Evolutionary conservation across 768 basidiomycete genomes (phyloP), one percentile per base, ranked within the genome.

Genomic region (Suillus weaverae): DNA sequence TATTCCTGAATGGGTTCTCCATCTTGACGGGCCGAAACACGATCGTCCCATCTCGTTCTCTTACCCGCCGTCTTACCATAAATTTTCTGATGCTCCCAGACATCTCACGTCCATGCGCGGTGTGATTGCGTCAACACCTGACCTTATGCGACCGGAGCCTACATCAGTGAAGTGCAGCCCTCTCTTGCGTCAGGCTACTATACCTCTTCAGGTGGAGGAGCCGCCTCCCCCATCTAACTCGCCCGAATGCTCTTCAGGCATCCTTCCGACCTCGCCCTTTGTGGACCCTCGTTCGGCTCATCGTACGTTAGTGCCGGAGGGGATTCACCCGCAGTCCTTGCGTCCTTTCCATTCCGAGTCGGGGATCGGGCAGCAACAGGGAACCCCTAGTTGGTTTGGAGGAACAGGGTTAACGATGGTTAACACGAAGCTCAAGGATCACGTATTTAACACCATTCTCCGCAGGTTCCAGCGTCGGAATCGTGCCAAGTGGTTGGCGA

Each of bases 351-450:
- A 70, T 65, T 83, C 83, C 20, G 83, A 85, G 50, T 73, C 76
- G 57, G 64, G 68, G 5, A 66, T 78, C n/a, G 67, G 66, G 4
- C 77, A 60, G 43, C 71, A 73, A 9, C 70, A 69, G 4, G 64
- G 78, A 13, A 79, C 81, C 22, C 80, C 81, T 14, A 83, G 83
- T 54, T 85, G 84, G 81, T 95, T 95, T 69, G 93, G 91, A 39
- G 97, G 96, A 4, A 92, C 90, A 2, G 97, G 97, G 1, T 94
- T 92, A 16, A 99, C 97, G 6, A 85, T 89, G 61, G 95, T 98
- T 65, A 99, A 99, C 76, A 94, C 91, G 44, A 92, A 87, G 74
- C 81, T 99, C 64, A 96, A 95, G 77, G 95, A 99, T 72, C 95
- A 97, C 70, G 94, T 99, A 54, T 97, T 99, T 73, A 91, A 87